These are phyloP conservation scores for Monosporascus cannonballus DNA, from an alignment of 2,329 filamentous ascomycete genomes.

Conservation along the genomic window DNA sequence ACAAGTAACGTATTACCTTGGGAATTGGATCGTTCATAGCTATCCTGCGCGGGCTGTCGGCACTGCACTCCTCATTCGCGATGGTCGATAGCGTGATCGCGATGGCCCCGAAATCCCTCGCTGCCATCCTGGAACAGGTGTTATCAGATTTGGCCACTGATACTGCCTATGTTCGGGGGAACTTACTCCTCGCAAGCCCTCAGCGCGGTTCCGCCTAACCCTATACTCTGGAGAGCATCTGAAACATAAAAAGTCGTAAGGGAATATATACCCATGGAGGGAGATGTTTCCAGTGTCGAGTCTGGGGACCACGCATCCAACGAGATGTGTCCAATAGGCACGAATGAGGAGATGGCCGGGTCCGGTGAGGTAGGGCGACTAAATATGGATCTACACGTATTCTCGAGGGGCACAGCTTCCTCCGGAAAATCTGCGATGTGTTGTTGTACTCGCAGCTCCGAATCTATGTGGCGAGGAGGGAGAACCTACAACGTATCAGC, in stretches of 20 bases:
- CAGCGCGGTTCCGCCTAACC: slow-evolving; percentile 17
- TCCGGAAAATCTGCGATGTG: slow-evolving; percentile 16
- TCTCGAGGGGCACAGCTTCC: slow-evolving; percentile 6
- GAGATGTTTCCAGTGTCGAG: slow-evolving; percentile 9
- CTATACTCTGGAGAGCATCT: slow-evolving; percentile 12
- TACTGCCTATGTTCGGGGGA: background rate
- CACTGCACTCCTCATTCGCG: slow-evolving; percentile 10
- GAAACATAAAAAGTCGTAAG: slow-evolving; percentile 22
- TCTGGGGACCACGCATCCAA: slow-evolving; percentile 16
- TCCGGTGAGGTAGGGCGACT: slow-evolving; percentile 12
- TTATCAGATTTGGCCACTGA: background rate
- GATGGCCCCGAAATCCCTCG: slow-evolving; percentile 14
- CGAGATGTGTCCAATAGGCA: slow-evolving; percentile 27
- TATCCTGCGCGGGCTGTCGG: slow-evolving; percentile 15
- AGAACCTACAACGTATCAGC: slow-evolving; percentile 8
- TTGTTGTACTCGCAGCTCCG: slow-evolving; percentile 10
- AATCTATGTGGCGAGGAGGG: slow-evolving; percentile 2
- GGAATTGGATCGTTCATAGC: slow-evolving; percentile 11
- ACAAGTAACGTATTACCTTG: slow-evolving; percentile 4
- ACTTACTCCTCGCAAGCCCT: slow-evolving; percentile 13
- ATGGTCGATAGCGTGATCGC: slow-evolving; percentile 18
- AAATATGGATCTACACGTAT: slow-evolving; percentile 11
- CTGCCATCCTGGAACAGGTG: slow-evolving; percentile 13
- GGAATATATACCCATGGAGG: slow-evolving; percentile 13
- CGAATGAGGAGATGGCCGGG: slow-evolving; percentile 10